These are phyloP conservation scores for Psilocybe sp. DNA, from an alignment of 768 basidiomycete species.

Conservation along the genomic window DNA sequence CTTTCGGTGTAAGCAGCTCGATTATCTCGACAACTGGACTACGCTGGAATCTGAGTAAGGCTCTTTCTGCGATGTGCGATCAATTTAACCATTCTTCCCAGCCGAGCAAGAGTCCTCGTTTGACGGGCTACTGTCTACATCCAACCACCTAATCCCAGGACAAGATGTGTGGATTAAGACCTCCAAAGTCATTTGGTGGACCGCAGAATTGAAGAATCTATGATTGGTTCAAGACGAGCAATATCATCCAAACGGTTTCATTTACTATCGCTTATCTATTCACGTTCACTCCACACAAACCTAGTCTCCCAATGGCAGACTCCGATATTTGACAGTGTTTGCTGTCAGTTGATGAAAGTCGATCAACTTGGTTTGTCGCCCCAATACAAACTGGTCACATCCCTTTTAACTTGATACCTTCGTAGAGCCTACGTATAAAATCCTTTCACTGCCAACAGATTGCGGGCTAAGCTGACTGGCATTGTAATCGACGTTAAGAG, in stretches of 20 bases:
- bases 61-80: neutral
- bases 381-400: too few relatives aligned
- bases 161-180: conserved; percentile 67
- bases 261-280: too few relatives aligned
- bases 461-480: too few relatives aligned
- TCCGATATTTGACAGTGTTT: too few relatives aligned
- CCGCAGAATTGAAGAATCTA: conserved; percentile 57
- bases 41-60: conserved; percentile 83
- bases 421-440: too few relatives aligned
- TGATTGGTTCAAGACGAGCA: conserved; percentile 4
- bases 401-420: too few relatives aligned
- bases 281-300: too few relatives aligned
- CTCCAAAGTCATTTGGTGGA: conserved; percentile 87
- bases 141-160: conserved; percentile 81
- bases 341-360: too few relatives aligned
- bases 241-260: neutral
- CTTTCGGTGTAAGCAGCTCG: conserved; percentile 79
- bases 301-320: too few relatives aligned
- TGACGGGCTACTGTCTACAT: conserved; percentile 85
- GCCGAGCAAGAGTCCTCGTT: conserved; percentile 72
- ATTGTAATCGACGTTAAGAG: too few relatives aligned
- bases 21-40: conserved; percentile 81
- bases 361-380: too few relatives aligned
- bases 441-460: too few relatives aligned
- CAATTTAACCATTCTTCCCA: conserved; percentile 19